Conservation (phyloP, 2,329 filamentous ascomycete genomes). For the Ploettnerulaceae sp. region DNA sequence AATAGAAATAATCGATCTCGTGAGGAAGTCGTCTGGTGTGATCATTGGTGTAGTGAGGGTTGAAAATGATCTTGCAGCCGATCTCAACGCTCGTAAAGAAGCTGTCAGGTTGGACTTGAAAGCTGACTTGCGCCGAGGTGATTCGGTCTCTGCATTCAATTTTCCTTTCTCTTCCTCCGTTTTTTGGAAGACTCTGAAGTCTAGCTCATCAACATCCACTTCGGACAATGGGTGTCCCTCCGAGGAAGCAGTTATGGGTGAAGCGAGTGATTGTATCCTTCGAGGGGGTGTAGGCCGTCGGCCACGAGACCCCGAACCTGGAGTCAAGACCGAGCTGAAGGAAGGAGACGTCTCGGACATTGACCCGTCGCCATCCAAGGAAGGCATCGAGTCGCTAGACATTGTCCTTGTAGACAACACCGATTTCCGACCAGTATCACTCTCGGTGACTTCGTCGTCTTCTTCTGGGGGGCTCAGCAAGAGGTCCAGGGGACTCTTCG, state of each 20-base stretch:
- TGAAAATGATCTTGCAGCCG: conserved; percentile 60
- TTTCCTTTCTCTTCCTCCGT: conserved; percentile 17
- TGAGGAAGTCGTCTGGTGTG: conserved; percentile 62
- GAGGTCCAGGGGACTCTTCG: conserved; percentile 52
- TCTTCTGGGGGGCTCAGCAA: conserved; percentile 58
- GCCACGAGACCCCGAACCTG: conserved; percentile 31
- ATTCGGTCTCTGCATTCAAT: conserved; percentile 5
- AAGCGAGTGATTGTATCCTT: conserved; percentile 51
- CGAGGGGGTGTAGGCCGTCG: conserved; percentile 41
- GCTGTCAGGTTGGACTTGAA: conserved; percentile 68
- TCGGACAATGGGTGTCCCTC: conserved; percentile 48
- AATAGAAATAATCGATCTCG: conserved; percentile 62
- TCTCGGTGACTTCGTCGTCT: conserved; percentile 43
- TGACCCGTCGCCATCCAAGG: conserved; percentile 46
- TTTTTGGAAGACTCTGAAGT: conserved; percentile 44
- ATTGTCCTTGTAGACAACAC: conserved; percentile 50
- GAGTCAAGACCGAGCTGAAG: conserved; percentile 27
- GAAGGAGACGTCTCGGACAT: conserved; percentile 36
- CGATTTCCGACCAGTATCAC: conserved; percentile 50
- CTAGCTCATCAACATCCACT: conserved; percentile 42
- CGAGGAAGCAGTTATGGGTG: conserved; percentile 42
- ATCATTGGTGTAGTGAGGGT: conserved; percentile 58
- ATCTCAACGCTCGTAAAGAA: conserved; percentile 57
- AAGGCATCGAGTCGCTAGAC: conserved; percentile 58
- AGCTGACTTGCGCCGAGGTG: conserved; percentile 36